phyloP scores from a whole-genome alignment of 2,329 filamentous ascomycete genomes.

The Aureobasidium pullulans region DNA sequence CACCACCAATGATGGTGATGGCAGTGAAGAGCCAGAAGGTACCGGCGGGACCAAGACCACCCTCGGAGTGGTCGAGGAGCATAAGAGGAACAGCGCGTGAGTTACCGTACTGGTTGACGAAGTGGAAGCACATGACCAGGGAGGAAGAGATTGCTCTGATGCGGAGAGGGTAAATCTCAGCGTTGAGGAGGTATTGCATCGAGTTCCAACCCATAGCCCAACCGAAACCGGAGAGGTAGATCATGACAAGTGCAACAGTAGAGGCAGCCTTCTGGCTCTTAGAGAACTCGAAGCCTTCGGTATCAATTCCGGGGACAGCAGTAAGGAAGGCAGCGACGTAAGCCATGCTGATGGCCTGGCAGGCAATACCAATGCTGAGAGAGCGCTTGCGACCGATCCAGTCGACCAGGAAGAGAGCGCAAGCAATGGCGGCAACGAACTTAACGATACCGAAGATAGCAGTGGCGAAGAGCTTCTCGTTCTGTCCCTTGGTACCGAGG shows the following conservation, averaged over 20 bases:
- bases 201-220: slow-evolving; percentile 68
- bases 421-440: slow-evolving; percentile 56
- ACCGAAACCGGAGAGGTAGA: slow-evolving; percentile 55
- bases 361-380: slow-evolving; percentile 39
- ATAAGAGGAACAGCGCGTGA: slow-evolving; percentile 67
- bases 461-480: slow-evolving; percentile 62
- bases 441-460: slow-evolving; percentile 70
- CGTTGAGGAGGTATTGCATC: slow-evolving; percentile 66
- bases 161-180: slow-evolving; percentile 68
- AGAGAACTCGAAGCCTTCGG: slow-evolving; percentile 42
- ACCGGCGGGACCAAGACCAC: slow-evolving; percentile 45
- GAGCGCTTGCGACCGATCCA: slow-evolving; percentile 63
- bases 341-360: slow-evolving; percentile 42
- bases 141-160: slow-evolving; percentile 65
- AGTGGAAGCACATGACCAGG: slow-evolving; percentile 70
- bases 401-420: slow-evolving; percentile 70
- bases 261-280: slow-evolving; percentile 48
- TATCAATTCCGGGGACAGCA: slow-evolving; percentile 47
- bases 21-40: slow-evolving; percentile 70
- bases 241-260: slow-evolving; percentile 52
- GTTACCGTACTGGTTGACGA: slow-evolving; percentile 73
- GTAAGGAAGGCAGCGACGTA: slow-evolving; percentile 45
- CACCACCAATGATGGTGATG: slow-evolving; percentile 57
- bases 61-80: slow-evolving; percentile 44
- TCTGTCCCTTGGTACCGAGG: slow-evolving; percentile 58